A percentile compares a stretch with the other conserved stretches of the same genome.
phyloP scores from a whole-genome alignment of 371 early-diverging fungal genomes.

The Lichtheimia corymbifera region DNA sequence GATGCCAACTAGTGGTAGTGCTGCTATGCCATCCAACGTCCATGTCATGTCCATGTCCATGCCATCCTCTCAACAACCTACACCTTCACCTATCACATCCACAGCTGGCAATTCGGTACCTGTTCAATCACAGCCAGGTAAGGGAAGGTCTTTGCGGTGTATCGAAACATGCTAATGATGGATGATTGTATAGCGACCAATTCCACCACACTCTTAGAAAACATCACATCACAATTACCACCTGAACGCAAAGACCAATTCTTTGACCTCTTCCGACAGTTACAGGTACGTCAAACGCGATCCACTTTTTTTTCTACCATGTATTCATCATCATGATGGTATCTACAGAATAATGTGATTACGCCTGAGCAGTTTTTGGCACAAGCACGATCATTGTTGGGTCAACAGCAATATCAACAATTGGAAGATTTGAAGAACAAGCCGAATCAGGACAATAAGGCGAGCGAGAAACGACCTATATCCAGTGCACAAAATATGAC shows the following conservation, averaged over 20 bases:
- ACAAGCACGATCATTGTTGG: conserved; percentile 40
- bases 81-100: too few species aligned
- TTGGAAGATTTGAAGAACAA: conserved; percentile 45
- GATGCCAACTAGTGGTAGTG: background rate
- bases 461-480: conserved; percentile 16
- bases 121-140: too few species aligned
- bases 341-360: conserved; percentile 29
- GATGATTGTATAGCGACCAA: background rate
- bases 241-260: conserved; percentile 42
- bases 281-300: conserved; percentile 26
- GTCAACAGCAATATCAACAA: conserved; percentile 45
- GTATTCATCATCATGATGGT: background rate
- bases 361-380: conserved; percentile 38
- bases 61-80: background rate
- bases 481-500: conserved; percentile 37
- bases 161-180: too few species aligned
- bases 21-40: conserved; percentile 3
- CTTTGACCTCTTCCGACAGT: conserved; percentile 34
- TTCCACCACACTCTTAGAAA: conserved; percentile 35
- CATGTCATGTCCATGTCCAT: conserved; percentile 1
- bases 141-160: too few species aligned
- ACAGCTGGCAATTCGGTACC: too few species aligned
- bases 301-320: too few species aligned
- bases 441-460: conserved; percentile 15
- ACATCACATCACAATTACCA: conserved; percentile 36